Evolutionary conservation across 805 yeast species (phyloP).

Genomic region (Candida khao-thaluensis): DNA sequence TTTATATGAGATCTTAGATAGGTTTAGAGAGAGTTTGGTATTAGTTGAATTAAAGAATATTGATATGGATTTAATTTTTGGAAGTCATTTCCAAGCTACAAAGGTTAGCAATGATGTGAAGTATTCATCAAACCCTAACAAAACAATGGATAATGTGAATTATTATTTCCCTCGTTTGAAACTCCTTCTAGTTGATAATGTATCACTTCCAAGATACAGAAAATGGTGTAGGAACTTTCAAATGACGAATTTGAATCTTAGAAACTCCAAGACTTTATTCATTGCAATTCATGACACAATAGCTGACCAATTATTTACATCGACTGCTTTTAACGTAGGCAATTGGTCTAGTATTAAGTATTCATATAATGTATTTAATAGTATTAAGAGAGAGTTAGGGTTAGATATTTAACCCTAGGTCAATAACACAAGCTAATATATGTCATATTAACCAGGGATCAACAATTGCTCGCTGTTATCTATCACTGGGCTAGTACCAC

Average conservation of each 20-base stretch:
- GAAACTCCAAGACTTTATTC: constrained; percentile 14
- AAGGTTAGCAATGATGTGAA: not conserved
- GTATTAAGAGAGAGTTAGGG: not conserved
- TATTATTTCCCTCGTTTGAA: constrained; percentile 18
- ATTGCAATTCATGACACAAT: constrained; percentile 19
- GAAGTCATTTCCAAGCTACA: no score
- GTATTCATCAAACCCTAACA: not conserved
- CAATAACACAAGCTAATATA: no score
- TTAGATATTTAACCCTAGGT: not conserved
- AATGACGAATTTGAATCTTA: constrained; percentile 8
- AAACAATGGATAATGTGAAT: not conserved
- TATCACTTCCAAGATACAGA: constrained; percentile 15
- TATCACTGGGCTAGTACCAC: no score
- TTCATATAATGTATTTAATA: not conserved
- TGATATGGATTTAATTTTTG: constrained; percentile 5
- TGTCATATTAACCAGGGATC: no score
- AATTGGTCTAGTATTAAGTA: not conserved
- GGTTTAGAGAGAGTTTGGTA: constrained; percentile 9
- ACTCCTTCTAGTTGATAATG: constrained; percentile 23
- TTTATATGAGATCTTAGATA: constrained; percentile 9
- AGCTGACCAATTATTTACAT: constrained; percentile 7
- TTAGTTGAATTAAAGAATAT: constrained; percentile 18
- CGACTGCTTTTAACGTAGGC: not conserved
- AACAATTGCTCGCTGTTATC: no score
- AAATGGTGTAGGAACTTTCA: constrained; percentile 21